Base-by-base conservation (phyloP, 192 early-diverging fungal genomes). In the Jimgerdemannia flammicorona region DNA sequence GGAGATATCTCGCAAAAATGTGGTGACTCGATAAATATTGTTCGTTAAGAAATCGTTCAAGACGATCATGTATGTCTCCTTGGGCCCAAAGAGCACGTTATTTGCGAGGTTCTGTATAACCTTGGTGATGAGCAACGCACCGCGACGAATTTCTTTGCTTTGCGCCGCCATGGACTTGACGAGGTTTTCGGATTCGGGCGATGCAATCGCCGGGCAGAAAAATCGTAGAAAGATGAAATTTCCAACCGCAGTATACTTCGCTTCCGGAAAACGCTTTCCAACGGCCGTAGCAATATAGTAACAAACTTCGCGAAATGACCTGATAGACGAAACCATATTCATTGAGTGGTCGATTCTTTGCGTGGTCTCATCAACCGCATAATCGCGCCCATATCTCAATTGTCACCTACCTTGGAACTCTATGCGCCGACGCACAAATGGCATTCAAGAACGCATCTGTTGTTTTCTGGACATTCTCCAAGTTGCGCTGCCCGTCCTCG, bases 61-160 rank as follows among this genome's bases (percentile, higher is more conserved):
- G 11, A 90, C 89, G 41, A 88, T 90, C 97, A 99, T 98, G 80
- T 91, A 99, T 2, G 90, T 88, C 86, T 99, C 97, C 82, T 99
- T 99, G 72, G 88, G 87, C 69, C 96, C 96, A 83, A 99, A 99
- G 44, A 95, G 84, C 17, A 98, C 93, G 76, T 97, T 94, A 78
- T 99, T 99, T 40, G 97, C 96, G 66, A 99, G 77, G 76, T 98
- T 98, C 72, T 98, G 97, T 69, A 98, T 96, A 14, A 98, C 94
- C 79, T 98, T 99, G 20, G 96, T 97, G 63, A 92, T 92, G 43
- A 98, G 83, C 64, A 99, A 80, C 65, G 97, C 82, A 59, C 97
- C 96, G 72, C 97, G 91, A 20, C 93, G 88, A 64, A 97, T 84
- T 43, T 95, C 92, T 59, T 91, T 88, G 66, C 84, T 80, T 43